Evolutionary conservation across 805 yeast species (phyloP).

Genomic region (Starmerella roubikii): DNA sequence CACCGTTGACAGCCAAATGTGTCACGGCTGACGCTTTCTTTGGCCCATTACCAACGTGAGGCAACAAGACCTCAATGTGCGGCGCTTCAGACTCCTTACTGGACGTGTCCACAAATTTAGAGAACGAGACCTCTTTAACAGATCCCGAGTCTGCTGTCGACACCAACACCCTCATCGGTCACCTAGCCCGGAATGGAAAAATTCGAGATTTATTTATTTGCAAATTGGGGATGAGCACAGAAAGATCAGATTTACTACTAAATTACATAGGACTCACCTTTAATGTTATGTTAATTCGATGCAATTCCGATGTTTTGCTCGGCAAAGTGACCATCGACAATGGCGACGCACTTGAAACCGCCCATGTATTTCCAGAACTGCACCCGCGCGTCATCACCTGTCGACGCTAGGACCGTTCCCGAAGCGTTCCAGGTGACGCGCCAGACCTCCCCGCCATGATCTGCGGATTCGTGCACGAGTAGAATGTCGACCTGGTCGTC

Average conservation of each 20-base stretch:
- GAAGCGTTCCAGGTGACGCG: slow-evolving; percentile 89
- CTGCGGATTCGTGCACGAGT: slow-evolving; percentile 51
- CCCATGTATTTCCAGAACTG: slow-evolving; percentile 85
- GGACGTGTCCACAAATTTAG: slow-evolving; percentile 68
- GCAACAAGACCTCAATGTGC: slow-evolving; percentile 32
- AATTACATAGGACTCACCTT: no score
- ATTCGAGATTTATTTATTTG: no score
- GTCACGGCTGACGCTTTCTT: slow-evolving; percentile 9
- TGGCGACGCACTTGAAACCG: slow-evolving; percentile 85
- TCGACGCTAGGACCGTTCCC: slow-evolving; percentile 80
- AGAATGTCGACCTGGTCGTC: slow-evolving; percentile 33
- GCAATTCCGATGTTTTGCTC: no score
- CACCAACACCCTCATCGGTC: slow-evolving; percentile 42
- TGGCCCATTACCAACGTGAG: slow-evolving; percentile 11
- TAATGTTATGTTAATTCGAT: no score
- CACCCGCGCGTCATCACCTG: slow-evolving; percentile 91
- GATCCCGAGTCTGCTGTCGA: slow-evolving; percentile 41
- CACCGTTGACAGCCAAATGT: slow-evolving; percentile 6
- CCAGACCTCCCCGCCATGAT: slow-evolving; percentile 88
- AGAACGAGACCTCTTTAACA: slow-evolving; percentile 45
- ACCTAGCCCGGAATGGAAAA: no score
- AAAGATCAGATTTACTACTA: no score
- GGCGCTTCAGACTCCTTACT: slow-evolving; percentile 54
- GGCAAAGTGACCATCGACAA: slow-evolving; percentile 56
- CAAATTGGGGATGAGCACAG: no score